Conservation (phyloP, 2,329 filamentous ascomycete genomes). For the Chrysosporium queenslandicum region DNA sequence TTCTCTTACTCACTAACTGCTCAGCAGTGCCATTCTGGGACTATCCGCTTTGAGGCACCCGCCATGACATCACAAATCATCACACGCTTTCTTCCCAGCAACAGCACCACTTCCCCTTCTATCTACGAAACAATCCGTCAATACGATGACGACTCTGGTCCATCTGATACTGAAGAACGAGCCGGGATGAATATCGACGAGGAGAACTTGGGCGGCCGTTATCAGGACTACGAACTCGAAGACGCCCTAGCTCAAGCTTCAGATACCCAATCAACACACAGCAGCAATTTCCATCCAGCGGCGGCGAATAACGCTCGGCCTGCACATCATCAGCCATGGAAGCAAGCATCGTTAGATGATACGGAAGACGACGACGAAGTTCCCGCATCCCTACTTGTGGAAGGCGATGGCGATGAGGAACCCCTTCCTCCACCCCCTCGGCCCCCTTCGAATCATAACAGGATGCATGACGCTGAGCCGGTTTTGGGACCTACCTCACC, state of each 20-base stretch:
- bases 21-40: background rate
- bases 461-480: constrained; percentile 15
- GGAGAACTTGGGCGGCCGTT: constrained; percentile 41
- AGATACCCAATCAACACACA: constrained; percentile 40
- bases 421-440: constrained; percentile 33
- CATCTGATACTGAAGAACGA: constrained; percentile 38
- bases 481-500: constrained; percentile 28
- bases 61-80: constrained; percentile 47
- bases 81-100: constrained; percentile 40
- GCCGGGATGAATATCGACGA: constrained; percentile 42
- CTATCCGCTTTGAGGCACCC: background rate
- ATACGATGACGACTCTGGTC: constrained; percentile 28
- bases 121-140: constrained; percentile 24
- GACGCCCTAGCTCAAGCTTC: constrained; percentile 45
- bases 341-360: constrained; percentile 23
- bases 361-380: constrained; percentile 38
- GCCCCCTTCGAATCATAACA: constrained; percentile 22
- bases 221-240: constrained; percentile 49
- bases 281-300: constrained; percentile 19
- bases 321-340: constrained; percentile 22
- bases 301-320: background rate
- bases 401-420: constrained; percentile 38
- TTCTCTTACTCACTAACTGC: background rate
- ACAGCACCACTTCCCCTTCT: constrained; percentile 28
- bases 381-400: constrained; percentile 52